phyloP scores from a whole-genome alignment of 2,329 filamentous ascomycete species.

The Cladosporium sp. region DNA sequence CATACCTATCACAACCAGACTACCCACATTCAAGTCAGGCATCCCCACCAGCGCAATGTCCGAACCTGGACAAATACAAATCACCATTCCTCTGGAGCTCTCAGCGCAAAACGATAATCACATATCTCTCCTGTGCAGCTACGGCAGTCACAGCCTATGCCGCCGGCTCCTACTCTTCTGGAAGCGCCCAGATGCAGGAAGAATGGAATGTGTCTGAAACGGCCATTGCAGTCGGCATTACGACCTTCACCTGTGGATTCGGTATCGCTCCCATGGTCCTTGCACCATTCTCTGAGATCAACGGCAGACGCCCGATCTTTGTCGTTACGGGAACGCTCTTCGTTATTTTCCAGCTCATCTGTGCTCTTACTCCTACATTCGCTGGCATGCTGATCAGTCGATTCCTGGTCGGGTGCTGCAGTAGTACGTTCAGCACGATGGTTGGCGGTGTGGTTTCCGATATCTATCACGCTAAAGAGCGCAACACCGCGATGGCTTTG shows the following conservation, averaged over 20 bases:
- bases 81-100: constrained; percentile 74
- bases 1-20: constrained; percentile 34
- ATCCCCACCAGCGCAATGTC: constrained; percentile 51
- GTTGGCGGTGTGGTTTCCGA: constrained; percentile 90
- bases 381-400: constrained; percentile 73
- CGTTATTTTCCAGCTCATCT: constrained; percentile 69
- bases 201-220: constrained; percentile 66
- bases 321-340: constrained; percentile 71
- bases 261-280: constrained; percentile 82
- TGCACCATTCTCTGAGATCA: constrained; percentile 84
- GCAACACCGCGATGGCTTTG: constrained; percentile 87
- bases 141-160: constrained; percentile 78
- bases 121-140: constrained; percentile 72
- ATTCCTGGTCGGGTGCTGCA: constrained; percentile 75
- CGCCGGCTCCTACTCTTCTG: constrained; percentile 76
- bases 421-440: constrained; percentile 80
- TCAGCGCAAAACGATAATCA: constrained; percentile 67
- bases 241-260: constrained; percentile 79
- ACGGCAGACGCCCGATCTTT: constrained; percentile 82
- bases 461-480: constrained; percentile 72
- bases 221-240: constrained; percentile 74
- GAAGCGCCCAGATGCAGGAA: constrained; percentile 62
- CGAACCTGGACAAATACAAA: constrained; percentile 64
- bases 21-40: constrained; percentile 26
- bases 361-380: constrained; percentile 68